Percentiles rank a stretch among this genome's conserved stretches.
Evolutionary conservation across 2,329 filamentous ascomycete genomes (phyloP).

Genomic region (Colletotrichum kahawae): DNA sequence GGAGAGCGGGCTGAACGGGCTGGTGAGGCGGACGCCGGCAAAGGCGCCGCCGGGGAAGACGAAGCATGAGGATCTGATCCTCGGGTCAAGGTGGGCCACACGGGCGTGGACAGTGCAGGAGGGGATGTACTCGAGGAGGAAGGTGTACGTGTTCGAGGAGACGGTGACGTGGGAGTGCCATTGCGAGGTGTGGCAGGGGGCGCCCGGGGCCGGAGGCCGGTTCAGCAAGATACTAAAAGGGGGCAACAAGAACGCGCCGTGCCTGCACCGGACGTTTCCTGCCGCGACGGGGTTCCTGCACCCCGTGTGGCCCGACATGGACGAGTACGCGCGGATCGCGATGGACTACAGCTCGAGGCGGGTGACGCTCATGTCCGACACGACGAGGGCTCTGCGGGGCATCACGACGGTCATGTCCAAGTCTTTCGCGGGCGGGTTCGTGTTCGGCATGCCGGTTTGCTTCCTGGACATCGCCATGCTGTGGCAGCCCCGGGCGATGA

Average conservation of each 20-base stretch:
- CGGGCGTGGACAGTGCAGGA: constrained; percentile 51
- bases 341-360: constrained; percentile 47
- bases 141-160: constrained; percentile 49
- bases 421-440: constrained; percentile 46
- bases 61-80: constrained; percentile 43
- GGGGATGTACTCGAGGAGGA: constrained; percentile 45
- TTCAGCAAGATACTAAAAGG: constrained; percentile 29
- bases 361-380: constrained; percentile 46
- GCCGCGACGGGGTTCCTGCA: constrained; percentile 44
- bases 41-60: constrained; percentile 32
- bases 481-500: constrained; percentile 49
- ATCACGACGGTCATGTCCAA: constrained; percentile 47
- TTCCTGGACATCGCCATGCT: constrained; percentile 50
- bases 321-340: constrained; percentile 48
- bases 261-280: constrained; percentile 33
- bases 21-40: constrained; percentile 17
- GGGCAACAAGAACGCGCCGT: constrained; percentile 23
- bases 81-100: constrained; percentile 41
- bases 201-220: not conserved
- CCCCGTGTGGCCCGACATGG: constrained; percentile 49
- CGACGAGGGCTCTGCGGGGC: constrained; percentile 45
- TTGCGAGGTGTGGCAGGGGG: constrained; percentile 45
- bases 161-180: constrained; percentile 51
- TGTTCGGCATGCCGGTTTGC: constrained; percentile 51
- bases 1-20: constrained; percentile 36